Base-by-base conservation (phyloP, 768 basidiomycete species). In the Boletellus emodensis region DNA sequence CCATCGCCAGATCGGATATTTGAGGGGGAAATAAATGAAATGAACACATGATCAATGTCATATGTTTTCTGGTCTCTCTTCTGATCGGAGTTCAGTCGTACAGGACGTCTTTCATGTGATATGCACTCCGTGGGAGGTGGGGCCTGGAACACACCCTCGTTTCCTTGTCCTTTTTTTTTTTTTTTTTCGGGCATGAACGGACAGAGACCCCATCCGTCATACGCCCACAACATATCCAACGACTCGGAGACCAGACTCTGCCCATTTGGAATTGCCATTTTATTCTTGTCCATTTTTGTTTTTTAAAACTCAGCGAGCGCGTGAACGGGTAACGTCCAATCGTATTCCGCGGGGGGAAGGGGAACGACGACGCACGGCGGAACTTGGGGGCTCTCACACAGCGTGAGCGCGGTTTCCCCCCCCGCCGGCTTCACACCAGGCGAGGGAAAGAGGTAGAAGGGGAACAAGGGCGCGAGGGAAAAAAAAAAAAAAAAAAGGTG, bases 21-120 rank as follows among this genome's bases (percentile, higher is more conserved):
- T 24, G 22, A 3, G 39, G 39, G 30, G 30, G 30, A 8, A 40
- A 5, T n/a, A 20, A 24, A 40, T 40, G 39, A 40, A 40, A 37
- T 38, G 17, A 38, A 38, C 10, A 38, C 8, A 24, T 12, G 18
- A 30, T 30, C 30, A 30, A 24, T 24, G 24, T 30, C 30, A 5
- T 30, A 30, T 30, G 30, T 30, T 30, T 30, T 30, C 7, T 30
- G 4, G 30, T 40, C 12, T 12, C 20, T 40, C 12, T 38, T 26
- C 44, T 14, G 38, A 39, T 42, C 40, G 44, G 40, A 44, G 32
- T 4, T 24, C 3, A 3, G 24, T 24, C 24, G 24, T 24, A 6
- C 24, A 24, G 24, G 24, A 24, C 24, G 24, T 24, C 24, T 14
- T 36, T 51, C 60, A 61, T 61, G 60, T 61, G 60, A 61, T 55